Base-by-base conservation (phyloP, 1,284 basidiomycete genomes). In the Pseudozyma flocculosa region DNA sequence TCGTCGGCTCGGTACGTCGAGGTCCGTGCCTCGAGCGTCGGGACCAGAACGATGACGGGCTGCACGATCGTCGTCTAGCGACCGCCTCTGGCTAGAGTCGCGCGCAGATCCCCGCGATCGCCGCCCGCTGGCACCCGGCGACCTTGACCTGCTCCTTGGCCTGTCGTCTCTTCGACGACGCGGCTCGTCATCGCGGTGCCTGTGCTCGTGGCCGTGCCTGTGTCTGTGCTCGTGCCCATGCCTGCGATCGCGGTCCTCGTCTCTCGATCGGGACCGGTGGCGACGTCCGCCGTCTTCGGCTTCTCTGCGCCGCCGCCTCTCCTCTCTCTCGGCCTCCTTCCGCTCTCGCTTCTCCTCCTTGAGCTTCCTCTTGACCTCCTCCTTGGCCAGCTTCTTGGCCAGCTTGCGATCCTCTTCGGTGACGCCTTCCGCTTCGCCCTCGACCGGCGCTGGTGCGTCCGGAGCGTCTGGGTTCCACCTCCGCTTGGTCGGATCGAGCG, bases 371-470 rank as follows among this genome's bases (percentile, higher is more conserved):
- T 58, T 53, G 23, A 55, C 48, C 36, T 57, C 52, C 47, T 68
- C 50, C n/a, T 44, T 54, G 0, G 72, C 72, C 22, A 59, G 48
- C 40, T 52, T 61, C n/a, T 51, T 60, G 2, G 72, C 72, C 22
- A 59, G 48, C 40, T 52, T 64, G 13, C 54, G 54, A 2, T 67
- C 65, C 48, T 74, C 72, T 47, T 66, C 41, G 44, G 63, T 56
- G 44, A 70, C 24, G 34, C 55, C 60, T 8, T 50, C 46, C 30
- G 40, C 47, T 2, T 36, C 41, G 2, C 43, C 52, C 17, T 45
- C 41, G 26, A 56, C 57, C n/a, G n/a, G 21, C 17, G 5, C 36
- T 30, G 34, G 34, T 3, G 18, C 23, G n/a, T 32, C 36, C 4
- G 22, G 15, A 2, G 26, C 21, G 23, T 52, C 40, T 15, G 36